These are phyloP conservation scores for Yarrowia divulgata DNA, from an alignment of 805 yeast species.

Conservation along the genomic window DNA sequence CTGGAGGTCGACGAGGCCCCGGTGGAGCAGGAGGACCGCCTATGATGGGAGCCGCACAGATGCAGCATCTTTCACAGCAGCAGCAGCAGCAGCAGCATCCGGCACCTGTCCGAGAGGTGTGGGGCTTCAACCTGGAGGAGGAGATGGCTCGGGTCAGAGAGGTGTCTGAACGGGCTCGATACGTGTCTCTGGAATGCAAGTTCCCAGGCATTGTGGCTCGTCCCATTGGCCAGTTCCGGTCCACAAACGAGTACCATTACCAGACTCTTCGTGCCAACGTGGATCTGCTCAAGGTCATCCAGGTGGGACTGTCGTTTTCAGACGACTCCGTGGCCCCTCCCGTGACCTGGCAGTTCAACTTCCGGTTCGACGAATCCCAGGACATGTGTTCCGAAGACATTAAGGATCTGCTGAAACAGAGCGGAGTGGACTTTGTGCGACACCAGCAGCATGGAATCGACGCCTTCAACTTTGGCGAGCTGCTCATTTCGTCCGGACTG, in stretches of 20 bases:
- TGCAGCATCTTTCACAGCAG: conserved; percentile 35
- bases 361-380: conserved; percentile 71
- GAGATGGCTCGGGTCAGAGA: conserved; percentile 53
- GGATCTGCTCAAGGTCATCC: conserved; percentile 84
- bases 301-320: conserved; percentile 78
- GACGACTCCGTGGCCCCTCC: conserved; percentile 63
- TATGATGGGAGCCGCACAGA: conserved; percentile 25
- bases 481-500: conserved; percentile 84
- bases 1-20: conserved; percentile 33
- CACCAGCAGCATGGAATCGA: conserved; percentile 82
- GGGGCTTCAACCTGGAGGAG: conserved; percentile 54
- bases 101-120: conserved; percentile 46
- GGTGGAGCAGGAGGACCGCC: conserved; percentile 36
- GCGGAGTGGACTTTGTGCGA: conserved; percentile 81
- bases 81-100: conserved; percentile 35
- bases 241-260: conserved; percentile 91
- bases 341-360: conserved; percentile 96
- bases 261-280: conserved; percentile 93
- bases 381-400: conserved; percentile 92
- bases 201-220: conserved; percentile 96
- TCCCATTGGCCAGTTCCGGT: conserved; percentile 91
- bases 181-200: conserved; percentile 75
- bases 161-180: conserved; percentile 51
- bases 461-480: conserved; percentile 79
- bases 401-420: conserved; percentile 74